Evolutionary conservation across 225 moss, liverwort and hornwort species (phyloP).

Genomic region (Neckera pumila): DNA sequence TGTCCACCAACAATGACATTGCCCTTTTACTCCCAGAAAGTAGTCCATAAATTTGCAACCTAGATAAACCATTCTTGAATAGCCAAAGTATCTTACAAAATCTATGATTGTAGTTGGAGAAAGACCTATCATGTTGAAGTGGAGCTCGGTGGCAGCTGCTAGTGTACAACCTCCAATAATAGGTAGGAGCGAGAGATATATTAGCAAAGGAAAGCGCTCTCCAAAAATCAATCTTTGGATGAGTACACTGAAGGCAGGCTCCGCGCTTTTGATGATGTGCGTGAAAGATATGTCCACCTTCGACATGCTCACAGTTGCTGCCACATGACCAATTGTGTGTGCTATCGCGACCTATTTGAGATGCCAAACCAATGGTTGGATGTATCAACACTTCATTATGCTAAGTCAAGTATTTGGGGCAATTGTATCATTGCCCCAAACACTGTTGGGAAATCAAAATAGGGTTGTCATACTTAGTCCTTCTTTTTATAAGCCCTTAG

Average conservation of each 20-base stretch:
- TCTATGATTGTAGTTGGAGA: background rate
- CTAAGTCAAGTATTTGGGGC: background rate
- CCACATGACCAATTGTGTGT: constrained; percentile 74
- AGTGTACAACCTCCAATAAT: constrained; percentile 65
- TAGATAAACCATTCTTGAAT: background rate
- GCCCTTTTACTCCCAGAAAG: background rate
- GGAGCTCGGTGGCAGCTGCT: constrained; percentile 38
- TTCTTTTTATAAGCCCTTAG: background rate
- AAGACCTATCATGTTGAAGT: constrained; percentile 55
- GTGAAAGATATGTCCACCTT: constrained; percentile 75
- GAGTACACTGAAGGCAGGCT: constrained; percentile 57
- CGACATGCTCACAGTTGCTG: constrained; percentile 69
- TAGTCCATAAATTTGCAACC: background rate
- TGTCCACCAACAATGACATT: constrained; percentile 12
- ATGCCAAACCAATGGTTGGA: background rate
- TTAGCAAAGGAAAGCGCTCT: constrained; percentile 16
- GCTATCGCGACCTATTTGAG: constrained; percentile 38
- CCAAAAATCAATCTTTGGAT: constrained; percentile 42
- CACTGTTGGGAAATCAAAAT: too few species aligned
- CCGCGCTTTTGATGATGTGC: constrained; percentile 65
- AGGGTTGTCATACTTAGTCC: background rate
- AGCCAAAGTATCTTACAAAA: background rate
- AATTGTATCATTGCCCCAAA: background rate
- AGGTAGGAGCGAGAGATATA: constrained; percentile 51
- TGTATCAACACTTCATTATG: background rate